Conservation (phyloP, 2,329 filamentous ascomycete genomes). For the Sporothrix globosa region DNA sequence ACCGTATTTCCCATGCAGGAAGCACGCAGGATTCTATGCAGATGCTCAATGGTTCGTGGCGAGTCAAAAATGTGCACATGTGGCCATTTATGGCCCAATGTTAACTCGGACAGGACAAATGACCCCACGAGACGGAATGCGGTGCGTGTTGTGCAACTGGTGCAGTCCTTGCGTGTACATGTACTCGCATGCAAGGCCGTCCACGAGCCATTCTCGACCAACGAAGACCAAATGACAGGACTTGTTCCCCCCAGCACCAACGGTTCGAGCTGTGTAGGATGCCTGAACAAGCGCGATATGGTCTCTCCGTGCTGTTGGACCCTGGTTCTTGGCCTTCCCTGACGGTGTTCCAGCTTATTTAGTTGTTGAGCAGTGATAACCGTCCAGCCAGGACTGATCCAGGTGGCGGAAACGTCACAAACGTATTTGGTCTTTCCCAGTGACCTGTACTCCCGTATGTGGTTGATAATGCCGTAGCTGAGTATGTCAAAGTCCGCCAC, state of each 20-base stretch:
- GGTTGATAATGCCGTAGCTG: too few species aligned
- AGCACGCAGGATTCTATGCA: neutral
- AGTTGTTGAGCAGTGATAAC: neutral
- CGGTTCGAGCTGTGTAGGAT: neutral
- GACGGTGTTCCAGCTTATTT: neutral
- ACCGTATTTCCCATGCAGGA: neutral
- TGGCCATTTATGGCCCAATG: neutral
- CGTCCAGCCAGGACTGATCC: neutral
- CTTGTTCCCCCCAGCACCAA: slow-evolving; percentile 9
- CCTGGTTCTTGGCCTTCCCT: neutral
- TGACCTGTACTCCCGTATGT: neutral
- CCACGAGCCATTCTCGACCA: slow-evolving; percentile 14
- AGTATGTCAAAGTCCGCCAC: neutral
- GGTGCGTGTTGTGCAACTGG: neutral
- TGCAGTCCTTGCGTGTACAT: neutral
- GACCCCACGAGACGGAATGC: neutral
- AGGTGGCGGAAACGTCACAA: neutral
- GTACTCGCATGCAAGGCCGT: slow-evolving; percentile 12
- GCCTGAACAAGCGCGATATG: slow-evolving; percentile 20
- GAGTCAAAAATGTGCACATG: neutral
- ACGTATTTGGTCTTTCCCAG: neutral
- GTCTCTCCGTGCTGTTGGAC: slow-evolving; percentile 1
- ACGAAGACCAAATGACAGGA: neutral
- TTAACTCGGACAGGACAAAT: neutral
- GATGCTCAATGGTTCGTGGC: neutral